Conservation (phyloP, 495 filamentous ascomycete species). For the Aspergillus coremiiformis region DNA sequence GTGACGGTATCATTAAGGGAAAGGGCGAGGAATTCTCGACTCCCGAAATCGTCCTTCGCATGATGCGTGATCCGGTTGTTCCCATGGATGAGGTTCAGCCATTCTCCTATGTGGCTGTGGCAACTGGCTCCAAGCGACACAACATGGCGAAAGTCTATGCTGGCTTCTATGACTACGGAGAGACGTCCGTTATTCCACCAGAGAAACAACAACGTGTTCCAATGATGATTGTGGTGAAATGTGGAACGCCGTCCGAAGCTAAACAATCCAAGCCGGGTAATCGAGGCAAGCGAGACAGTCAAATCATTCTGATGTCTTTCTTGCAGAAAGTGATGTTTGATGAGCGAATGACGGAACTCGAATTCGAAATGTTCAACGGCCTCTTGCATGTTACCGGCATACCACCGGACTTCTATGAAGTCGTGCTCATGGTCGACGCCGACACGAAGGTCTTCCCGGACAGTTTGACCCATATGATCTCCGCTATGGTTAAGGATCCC, state of each 20-base stretch:
- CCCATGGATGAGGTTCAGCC: constrained; percentile 71
- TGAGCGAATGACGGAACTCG: constrained; percentile 99
- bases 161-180: constrained; percentile 95
- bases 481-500: constrained; percentile 97
- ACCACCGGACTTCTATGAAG: constrained; percentile 93
- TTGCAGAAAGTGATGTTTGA: constrained; percentile 99
- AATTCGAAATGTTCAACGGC: constrained; percentile 99
- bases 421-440: constrained; percentile 97
- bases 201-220: constrained; percentile 98
- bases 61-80: constrained; percentile 89
- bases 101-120: constrained; percentile 95
- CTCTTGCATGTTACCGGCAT: constrained; percentile 98
- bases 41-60: constrained; percentile 80
- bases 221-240: constrained; percentile 97
- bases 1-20: constrained; percentile 97
- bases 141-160: constrained; percentile 99
- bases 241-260: constrained; percentile 83
- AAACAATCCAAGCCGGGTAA: constrained; percentile 84
- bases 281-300: constrained; percentile 94
- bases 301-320: constrained; percentile 99
- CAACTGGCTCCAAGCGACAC: constrained; percentile 92
- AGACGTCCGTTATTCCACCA: constrained; percentile 63
- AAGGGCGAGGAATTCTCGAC: constrained; percentile 82
- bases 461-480: constrained; percentile 96
- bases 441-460: constrained; percentile 99